phyloP scores from a whole-genome alignment of 2,329 filamentous ascomycete species.

The Biscogniauxia mediterranea region DNA sequence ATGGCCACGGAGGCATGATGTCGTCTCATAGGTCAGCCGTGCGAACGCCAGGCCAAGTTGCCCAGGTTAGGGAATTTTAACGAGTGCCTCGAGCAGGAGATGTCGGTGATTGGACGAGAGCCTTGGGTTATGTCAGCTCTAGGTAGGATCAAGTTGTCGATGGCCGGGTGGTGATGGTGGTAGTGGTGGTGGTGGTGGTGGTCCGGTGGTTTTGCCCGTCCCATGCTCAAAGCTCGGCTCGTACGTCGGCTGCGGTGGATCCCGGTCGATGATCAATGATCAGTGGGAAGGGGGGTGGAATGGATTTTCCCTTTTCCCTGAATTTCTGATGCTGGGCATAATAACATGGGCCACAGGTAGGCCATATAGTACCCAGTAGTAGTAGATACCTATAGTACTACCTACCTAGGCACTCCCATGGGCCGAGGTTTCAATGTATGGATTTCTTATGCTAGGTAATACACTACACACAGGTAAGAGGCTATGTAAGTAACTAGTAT shows the following conservation, averaged over 20 bases:
- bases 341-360: too few relatives aligned
- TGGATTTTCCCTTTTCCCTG: neutral
- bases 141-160: neutral
- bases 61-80: neutral
- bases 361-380: too few relatives aligned
- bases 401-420: neutral
- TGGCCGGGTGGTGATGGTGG: too few relatives aligned
- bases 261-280: neutral
- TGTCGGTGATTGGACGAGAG: neutral
- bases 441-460: too few relatives aligned
- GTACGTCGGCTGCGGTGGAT: neutral
- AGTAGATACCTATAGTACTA: neutral
- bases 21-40: neutral
- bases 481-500: neutral
- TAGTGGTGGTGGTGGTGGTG: neutral
- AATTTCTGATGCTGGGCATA: neutral
- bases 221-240: neutral
- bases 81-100: neutral
- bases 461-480: too few relatives aligned
- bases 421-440: too few relatives aligned
- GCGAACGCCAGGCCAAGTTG: neutral
- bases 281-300: neutral
- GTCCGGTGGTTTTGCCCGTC: neutral
- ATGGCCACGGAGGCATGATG: neutral
- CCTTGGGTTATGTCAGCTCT: neutral